Conservation (phyloP, 805 yeast genomes). For the Torulaspora gathmanii region DNA sequence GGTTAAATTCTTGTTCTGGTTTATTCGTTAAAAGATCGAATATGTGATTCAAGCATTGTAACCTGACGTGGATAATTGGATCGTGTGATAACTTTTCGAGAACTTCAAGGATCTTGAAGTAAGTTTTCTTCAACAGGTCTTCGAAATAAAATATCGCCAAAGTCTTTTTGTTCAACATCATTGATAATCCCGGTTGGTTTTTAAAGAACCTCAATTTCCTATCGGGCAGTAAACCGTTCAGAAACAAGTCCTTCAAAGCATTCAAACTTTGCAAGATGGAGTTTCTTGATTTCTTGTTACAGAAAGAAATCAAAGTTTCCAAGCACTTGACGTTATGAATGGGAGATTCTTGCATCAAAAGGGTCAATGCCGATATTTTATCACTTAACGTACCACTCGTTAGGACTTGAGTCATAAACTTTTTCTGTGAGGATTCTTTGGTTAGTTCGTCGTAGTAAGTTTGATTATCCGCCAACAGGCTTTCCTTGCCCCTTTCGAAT, state of each 20-base stretch:
- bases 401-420: slow-evolving; percentile 83
- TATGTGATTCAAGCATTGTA: slow-evolving; percentile 68
- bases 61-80: slow-evolving; percentile 81
- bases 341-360: slow-evolving; percentile 92
- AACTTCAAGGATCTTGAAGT: slow-evolving; percentile 68
- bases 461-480: slow-evolving; percentile 66
- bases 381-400: slow-evolving; percentile 91
- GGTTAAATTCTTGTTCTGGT: slow-evolving; percentile 95
- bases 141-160: slow-evolving; percentile 80
- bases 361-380: slow-evolving; percentile 90
- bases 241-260: slow-evolving; percentile 82
- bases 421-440: slow-evolving; percentile 71
- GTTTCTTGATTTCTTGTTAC: slow-evolving; percentile 88
- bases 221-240: slow-evolving; percentile 80
- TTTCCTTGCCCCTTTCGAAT: slow-evolving; percentile 57
- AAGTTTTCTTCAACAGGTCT: slow-evolving; percentile 75
- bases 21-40: slow-evolving; percentile 76
- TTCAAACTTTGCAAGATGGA: slow-evolving; percentile 87
- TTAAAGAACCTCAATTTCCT: slow-evolving; percentile 76
- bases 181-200: slow-evolving; percentile 56
- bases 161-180: slow-evolving; percentile 46
- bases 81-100: slow-evolving; percentile 85
- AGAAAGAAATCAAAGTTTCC: slow-evolving; percentile 69
- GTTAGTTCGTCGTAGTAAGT: slow-evolving; percentile 68
- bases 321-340: slow-evolving; percentile 80